Percentiles rank a stretch among this genome's conserved stretches.
These are phyloP conservation scores for Dalechampia spathulata DNA, from an alignment of 441 rosid genomes.

Conservation along the genomic window DNA sequence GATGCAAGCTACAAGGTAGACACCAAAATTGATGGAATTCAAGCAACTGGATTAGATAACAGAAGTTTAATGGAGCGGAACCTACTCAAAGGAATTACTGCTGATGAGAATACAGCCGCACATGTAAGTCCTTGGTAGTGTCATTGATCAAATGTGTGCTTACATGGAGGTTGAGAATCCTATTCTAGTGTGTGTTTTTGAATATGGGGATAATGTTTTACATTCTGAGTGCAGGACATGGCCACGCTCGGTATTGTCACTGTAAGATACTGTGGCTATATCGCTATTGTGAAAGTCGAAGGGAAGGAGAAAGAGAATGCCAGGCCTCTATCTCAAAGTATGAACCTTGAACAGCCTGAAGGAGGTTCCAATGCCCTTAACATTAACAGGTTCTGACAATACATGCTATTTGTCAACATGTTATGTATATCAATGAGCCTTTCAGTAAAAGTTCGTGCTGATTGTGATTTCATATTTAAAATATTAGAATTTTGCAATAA, in stretches of 20 bases:
- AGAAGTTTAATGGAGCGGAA: conserved; percentile 31
- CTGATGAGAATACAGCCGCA: conserved; percentile 62
- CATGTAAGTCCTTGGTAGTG: conserved; percentile 37
- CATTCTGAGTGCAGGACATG: conserved; percentile 38
- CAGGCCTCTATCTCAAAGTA: conserved; percentile 27
- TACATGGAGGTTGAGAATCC: neutral
- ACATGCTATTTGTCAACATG: neutral
- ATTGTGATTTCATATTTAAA: neutral
- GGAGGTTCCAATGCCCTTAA: conserved; percentile 70
- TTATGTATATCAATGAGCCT: too few relatives aligned
- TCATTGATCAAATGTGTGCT: neutral
- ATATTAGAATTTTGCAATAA: neutral
- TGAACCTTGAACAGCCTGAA: conserved; percentile 55
- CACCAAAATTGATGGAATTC: conserved; percentile 28
- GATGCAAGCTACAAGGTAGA: conserved; percentile 36
- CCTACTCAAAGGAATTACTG: conserved; percentile 63
- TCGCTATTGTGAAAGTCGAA: conserved; percentile 45
- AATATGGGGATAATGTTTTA: conserved; percentile 9
- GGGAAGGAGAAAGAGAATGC: conserved; percentile 29
- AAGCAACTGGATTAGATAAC: conserved; percentile 27
- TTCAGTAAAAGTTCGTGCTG: too few relatives aligned
- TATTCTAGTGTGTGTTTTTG: neutral
- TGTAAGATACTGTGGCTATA: conserved; percentile 54
- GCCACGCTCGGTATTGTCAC: conserved; percentile 44
- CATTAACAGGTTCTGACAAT: conserved; percentile 37